These are phyloP conservation scores for Speleostelium caveatum DNA, from an alignment of 78 protist genomes.

Conservation along the genomic window DNA sequence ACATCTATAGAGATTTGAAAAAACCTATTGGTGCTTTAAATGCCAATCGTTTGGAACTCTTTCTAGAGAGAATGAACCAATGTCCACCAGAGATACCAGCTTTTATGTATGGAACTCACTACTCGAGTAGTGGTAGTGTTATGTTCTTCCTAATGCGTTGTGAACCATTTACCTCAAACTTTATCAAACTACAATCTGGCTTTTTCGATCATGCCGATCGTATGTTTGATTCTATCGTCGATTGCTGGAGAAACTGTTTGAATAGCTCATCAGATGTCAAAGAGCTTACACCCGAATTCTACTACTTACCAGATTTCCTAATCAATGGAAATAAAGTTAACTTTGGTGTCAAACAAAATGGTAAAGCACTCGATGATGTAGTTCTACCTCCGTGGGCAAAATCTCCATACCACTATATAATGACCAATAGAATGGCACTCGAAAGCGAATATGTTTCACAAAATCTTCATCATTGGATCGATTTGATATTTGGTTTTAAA, in stretches of 20 bases:
- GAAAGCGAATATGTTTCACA: slow-evolving; percentile 93
- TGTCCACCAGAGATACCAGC: slow-evolving; percentile 82
- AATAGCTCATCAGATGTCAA: slow-evolving; percentile 86
- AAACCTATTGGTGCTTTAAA: slow-evolving; percentile 91
- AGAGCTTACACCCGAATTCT: slow-evolving; percentile 97
- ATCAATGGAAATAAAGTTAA: slow-evolving; percentile 83
- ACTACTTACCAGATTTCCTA: slow-evolving; percentile 91
- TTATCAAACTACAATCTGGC: slow-evolving; percentile 86
- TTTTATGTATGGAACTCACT: slow-evolving; percentile 98
- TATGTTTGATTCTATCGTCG: slow-evolving; percentile 91
- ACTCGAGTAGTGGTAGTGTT: slow-evolving; percentile 87
- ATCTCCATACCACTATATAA: slow-evolving; percentile 79
- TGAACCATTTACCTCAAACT: slow-evolving; percentile 90
- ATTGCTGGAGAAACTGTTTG: slow-evolving; percentile 94
- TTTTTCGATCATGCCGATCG: slow-evolving; percentile 97
- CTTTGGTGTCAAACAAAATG: slow-evolving; percentile 89
- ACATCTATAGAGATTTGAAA: slow-evolving; percentile 90
- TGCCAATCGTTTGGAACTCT: slow-evolving; percentile 72
- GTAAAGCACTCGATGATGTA: slow-evolving; percentile 83
- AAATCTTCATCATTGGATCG: slow-evolving; percentile 96
- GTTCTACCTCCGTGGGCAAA: slow-evolving; percentile 97
- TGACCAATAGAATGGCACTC: slow-evolving; percentile 87
- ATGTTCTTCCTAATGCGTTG: slow-evolving; percentile 92
- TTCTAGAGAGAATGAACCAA: slow-evolving; percentile 70
- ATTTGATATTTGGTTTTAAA: slow-evolving; percentile 96